Conservation (phyloP, 768 basidiomycete genomes). For the Serendipita sp. region DNA sequence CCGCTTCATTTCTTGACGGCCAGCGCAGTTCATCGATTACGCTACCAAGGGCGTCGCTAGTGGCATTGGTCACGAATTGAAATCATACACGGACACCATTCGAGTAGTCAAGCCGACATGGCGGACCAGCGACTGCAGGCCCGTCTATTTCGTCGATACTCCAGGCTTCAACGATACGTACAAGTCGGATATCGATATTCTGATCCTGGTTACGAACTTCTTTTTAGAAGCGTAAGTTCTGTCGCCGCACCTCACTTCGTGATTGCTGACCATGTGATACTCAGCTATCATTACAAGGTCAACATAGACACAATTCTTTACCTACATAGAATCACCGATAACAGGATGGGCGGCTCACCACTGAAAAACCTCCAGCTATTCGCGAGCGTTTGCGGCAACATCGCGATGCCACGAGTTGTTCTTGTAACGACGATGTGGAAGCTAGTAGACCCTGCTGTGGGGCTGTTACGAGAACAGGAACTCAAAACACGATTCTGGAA, state of each 20-base stretch:
- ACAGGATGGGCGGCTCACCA: not conserved
- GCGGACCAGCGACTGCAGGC: not conserved
- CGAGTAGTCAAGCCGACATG: not conserved
- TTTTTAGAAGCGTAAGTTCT: not conserved
- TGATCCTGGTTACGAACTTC: constrained; percentile 12
- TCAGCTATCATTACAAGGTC: constrained; percentile 17
- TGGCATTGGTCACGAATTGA: not conserved
- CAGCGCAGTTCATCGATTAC: not conserved
- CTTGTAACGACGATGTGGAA: not conserved
- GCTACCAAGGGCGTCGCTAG: not conserved
- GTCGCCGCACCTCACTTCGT: not conserved
- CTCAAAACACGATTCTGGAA: not conserved
- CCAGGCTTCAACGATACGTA: constrained; percentile 18
- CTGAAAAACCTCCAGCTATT: not conserved
- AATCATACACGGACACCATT: not conserved
- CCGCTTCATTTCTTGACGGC: not conserved
- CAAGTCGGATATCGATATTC: constrained; percentile 16
- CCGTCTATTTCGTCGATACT: constrained; percentile 16
- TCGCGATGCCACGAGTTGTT: not conserved
- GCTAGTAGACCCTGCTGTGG: not conserved
- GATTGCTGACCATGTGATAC: not conserved
- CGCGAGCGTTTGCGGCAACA: not conserved
- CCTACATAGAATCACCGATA: not conserved
- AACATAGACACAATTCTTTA: constrained; percentile 21
- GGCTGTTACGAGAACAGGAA: not conserved